phyloP scores from a whole-genome alignment of 2,329 filamentous ascomycete species.

The Trematosphaeria pertusa region DNA sequence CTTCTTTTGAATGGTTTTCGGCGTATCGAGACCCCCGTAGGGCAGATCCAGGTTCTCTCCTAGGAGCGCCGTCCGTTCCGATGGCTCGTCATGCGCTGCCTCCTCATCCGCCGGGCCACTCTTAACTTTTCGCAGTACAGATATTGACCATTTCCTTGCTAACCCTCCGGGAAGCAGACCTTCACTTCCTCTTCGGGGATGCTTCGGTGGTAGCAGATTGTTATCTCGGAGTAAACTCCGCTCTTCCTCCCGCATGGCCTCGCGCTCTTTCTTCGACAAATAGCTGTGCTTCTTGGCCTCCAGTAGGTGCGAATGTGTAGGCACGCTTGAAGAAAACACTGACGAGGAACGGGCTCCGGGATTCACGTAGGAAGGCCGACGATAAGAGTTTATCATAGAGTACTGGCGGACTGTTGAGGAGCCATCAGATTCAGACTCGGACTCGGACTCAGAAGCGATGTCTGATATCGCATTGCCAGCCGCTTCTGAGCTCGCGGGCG shows the following conservation, averaged over 20 bases:
- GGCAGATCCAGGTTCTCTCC: conserved; percentile 46
- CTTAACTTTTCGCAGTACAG: conserved; percentile 35
- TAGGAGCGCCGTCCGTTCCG: conserved; percentile 60
- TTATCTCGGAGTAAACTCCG: conserved; percentile 66
- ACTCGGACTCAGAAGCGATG: conserved; percentile 26
- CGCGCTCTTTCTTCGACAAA: conserved; percentile 60
- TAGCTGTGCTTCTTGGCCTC: conserved; percentile 47
- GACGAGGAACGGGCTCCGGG: conserved; percentile 75
- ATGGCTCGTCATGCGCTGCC: conserved; percentile 24
- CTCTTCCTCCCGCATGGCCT: conserved; percentile 63
- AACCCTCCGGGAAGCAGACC: conserved; percentile 32
- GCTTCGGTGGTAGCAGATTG: conserved; percentile 62
- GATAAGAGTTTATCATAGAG: conserved; percentile 70
- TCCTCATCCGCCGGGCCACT: conserved; percentile 43
- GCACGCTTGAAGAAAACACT: conserved; percentile 65
- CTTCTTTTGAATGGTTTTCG: conserved; percentile 52
- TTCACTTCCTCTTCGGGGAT: conserved; percentile 48
- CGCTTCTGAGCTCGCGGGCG: conserved; percentile 12
- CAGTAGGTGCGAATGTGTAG: conserved; percentile 39
- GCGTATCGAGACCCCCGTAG: conserved; percentile 57
- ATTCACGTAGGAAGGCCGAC: conserved; percentile 77
- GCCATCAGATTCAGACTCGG: conserved; percentile 68
- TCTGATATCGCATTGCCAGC: conserved; percentile 23
- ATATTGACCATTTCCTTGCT: conserved; percentile 35
- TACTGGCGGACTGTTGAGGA: conserved; percentile 54